Percentiles rank a stretch among this genome's conserved stretches.
Conservation (phyloP, 148 eudicot genomes). For the Rhododendron molle region DNA sequence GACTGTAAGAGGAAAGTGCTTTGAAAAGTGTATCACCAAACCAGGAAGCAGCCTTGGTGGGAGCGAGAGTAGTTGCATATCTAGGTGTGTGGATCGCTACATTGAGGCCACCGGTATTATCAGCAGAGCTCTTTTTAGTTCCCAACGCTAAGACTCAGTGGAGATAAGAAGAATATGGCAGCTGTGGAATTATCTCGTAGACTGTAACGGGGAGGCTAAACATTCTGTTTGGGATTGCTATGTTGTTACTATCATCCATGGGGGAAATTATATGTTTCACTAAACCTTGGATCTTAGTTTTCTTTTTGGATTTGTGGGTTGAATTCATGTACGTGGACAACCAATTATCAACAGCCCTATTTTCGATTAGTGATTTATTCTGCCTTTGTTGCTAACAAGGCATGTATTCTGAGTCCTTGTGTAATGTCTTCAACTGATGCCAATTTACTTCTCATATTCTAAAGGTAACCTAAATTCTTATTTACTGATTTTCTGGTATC, state of each 20-base stretch:
- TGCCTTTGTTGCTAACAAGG: neutral
- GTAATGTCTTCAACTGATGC: neutral
- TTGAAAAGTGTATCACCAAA: constrained; percentile 81
- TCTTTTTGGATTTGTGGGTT: neutral
- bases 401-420: neutral
- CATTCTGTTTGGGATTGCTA: neutral
- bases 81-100: constrained; percentile 89
- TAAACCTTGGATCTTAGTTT: neutral
- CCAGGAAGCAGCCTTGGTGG: constrained; percentile 84
- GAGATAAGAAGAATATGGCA: neutral
- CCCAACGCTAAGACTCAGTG: constrained; percentile 16
- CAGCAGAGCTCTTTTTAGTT: constrained; percentile 53
- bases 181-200: neutral
- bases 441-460: neutral
- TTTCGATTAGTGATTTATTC: neutral
- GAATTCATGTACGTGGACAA: neutral
- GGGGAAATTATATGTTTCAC: neutral
- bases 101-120: constrained; percentile 81
- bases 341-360: neutral
- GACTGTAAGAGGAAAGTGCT: constrained; percentile 86
- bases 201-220: neutral
- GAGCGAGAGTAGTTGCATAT: constrained; percentile 75
- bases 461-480: neutral
- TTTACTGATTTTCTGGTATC: neutral
- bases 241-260: neutral